phyloP scores from a whole-genome alignment of 2,329 filamentous ascomycete species.

The Stagonosporopsis chrysanthemi region DNA sequence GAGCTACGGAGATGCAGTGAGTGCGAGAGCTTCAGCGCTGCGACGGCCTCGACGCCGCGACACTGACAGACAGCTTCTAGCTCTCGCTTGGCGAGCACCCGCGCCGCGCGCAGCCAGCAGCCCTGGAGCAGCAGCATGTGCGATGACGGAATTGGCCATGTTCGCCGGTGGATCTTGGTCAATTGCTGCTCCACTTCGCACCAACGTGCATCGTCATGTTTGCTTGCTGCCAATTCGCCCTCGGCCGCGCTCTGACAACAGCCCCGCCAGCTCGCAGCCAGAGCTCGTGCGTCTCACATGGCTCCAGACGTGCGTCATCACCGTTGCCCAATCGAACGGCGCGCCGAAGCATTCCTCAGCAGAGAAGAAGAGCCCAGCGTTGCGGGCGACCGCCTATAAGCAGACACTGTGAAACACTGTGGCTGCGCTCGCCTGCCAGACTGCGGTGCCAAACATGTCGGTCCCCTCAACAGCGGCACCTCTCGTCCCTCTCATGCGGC shows the following conservation, averaged over 20 bases:
- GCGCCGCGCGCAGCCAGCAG: constrained; percentile 14
- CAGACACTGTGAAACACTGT: constrained; percentile 10
- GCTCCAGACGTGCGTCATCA: constrained; percentile 20
- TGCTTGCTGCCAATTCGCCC: constrained; percentile 20
- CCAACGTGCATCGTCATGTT: constrained; percentile 22
- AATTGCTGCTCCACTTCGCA: constrained; percentile 26
- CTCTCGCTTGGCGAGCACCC: constrained; percentile 7
- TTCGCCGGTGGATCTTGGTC: constrained; percentile 19
- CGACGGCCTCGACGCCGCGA: constrained; percentile 18
- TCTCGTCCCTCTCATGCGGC: constrained; percentile 15
- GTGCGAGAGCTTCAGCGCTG: constrained; percentile 30
- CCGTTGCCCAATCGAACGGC: not conserved
- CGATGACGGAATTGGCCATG: constrained; percentile 28
- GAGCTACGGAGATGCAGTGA: constrained; percentile 19
- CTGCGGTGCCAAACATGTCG: not conserved
- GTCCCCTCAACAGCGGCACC: constrained; percentile 7
- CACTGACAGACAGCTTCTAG: constrained; percentile 16
- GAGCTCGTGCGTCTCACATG: constrained; percentile 25
- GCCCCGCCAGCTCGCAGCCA: constrained; percentile 30
- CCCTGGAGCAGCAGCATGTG: constrained; percentile 19
- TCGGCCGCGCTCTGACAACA: constrained; percentile 3
- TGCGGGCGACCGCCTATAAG: not conserved
- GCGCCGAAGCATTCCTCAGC: constrained; percentile 8
- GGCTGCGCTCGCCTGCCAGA: not conserved
- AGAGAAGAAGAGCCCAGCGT: constrained; percentile 2